Conservation (phyloP, 1,139 yeast genomes). For the Tardiomyces depauwii region DNA sequence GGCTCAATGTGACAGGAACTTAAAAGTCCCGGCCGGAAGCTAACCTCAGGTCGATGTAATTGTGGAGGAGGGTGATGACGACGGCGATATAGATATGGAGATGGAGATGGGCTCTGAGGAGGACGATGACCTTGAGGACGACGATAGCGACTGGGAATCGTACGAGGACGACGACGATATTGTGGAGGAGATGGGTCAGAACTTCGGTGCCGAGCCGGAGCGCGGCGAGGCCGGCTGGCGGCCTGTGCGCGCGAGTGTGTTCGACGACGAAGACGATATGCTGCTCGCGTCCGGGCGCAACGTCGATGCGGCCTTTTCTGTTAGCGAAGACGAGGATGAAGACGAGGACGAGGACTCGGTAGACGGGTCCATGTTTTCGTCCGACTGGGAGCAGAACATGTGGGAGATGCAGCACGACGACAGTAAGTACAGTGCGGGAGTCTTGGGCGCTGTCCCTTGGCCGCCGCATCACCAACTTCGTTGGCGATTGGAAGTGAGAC, state of each 20-base stretch:
- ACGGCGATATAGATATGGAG: conserved; percentile 25
- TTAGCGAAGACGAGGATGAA: background rate
- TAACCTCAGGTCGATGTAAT: conserved; percentile 9
- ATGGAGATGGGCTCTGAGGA: conserved; percentile 14
- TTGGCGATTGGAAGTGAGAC: too few species aligned
- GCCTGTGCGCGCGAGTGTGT: background rate
- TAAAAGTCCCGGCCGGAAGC: too few species aligned
- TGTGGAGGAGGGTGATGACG: conserved; percentile 17
- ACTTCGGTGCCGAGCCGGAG: background rate
- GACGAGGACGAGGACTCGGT: background rate
- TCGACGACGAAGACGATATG: conserved; percentile 1
- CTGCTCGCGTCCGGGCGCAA: background rate
- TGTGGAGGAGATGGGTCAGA: conserved; percentile 18
- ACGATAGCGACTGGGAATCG: conserved; percentile 18
- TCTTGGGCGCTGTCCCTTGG: too few species aligned
- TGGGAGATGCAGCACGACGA: background rate
- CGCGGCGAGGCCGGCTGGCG: background rate
- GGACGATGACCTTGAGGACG: conserved; percentile 22
- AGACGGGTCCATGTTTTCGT: background rate
- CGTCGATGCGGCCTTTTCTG: background rate
- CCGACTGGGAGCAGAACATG: background rate
- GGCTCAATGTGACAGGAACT: too few species aligned
- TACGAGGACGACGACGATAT: conserved; percentile 20
- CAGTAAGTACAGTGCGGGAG: too few species aligned
- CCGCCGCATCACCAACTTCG: too few species aligned